Evolutionary conservation across 139 green algal species (phyloP).

Genomic region (Yamagishiella unicocca): DNA sequence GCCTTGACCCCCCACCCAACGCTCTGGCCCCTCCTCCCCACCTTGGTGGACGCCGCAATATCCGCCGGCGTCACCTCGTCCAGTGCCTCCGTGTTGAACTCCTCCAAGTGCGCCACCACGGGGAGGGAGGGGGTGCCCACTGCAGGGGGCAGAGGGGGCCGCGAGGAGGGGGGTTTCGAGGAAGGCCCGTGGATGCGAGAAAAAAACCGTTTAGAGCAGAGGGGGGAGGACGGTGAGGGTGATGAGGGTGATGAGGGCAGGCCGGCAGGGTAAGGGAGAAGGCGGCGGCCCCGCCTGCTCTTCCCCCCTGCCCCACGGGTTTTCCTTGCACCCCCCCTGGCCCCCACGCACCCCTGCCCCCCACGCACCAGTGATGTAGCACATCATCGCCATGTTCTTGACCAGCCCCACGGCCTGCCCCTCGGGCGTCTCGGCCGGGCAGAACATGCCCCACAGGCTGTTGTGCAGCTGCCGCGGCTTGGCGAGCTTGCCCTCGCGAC

Average conservation of each 20-base stretch:
- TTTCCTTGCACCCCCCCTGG: background rate
- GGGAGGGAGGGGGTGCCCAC: constrained; percentile 77
- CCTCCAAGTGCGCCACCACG: constrained; percentile 86
- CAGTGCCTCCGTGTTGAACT: constrained; percentile 86
- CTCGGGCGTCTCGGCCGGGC: constrained; percentile 96
- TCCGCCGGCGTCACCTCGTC: constrained; percentile 82
- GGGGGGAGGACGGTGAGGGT: background rate
- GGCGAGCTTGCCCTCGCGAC: constrained; percentile 91
- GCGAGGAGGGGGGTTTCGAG: background rate
- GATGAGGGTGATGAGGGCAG: background rate
- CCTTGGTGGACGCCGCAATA: constrained; percentile 73
- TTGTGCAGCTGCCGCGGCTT: constrained; percentile 99
- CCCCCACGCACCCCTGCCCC: background rate
- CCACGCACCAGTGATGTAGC: constrained; percentile 81
- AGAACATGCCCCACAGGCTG: constrained; percentile 99
- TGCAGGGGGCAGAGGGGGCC: background rate
- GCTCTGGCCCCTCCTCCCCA: background rate
- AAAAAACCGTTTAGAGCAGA: background rate
- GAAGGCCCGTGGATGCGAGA: background rate
- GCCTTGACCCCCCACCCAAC: background rate
- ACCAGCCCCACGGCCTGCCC: constrained; percentile 94
- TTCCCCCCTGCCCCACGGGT: background rate
- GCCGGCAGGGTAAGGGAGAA: background rate
- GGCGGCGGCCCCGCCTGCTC: background rate
- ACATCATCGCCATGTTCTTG: constrained; percentile 99